A percentile compares a stretch with the other conserved stretches of the same genome.
Evolutionary conservation across 306 rosid genomes (phyloP).

Genomic region (Prunus kanzakura): DNA sequence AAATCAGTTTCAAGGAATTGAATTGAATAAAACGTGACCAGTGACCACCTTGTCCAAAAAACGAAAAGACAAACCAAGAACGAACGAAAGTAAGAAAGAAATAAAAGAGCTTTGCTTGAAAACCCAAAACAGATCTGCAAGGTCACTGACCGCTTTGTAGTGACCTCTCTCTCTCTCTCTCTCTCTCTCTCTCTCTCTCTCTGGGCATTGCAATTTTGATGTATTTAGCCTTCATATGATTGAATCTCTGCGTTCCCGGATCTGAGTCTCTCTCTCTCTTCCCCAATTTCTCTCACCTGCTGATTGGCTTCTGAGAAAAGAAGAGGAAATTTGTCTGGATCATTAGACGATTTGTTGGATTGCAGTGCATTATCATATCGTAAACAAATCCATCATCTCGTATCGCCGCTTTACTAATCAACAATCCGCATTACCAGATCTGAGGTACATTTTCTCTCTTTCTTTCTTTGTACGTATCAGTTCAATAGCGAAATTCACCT

Average conservation of each 20-base stretch:
- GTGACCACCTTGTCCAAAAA: neutral
- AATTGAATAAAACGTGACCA: neutral
- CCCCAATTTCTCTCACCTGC: neutral
- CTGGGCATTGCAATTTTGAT: neutral
- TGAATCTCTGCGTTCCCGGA: neutral
- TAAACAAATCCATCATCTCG: neutral
- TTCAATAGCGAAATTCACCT: neutral
- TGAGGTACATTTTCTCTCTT: conserved; percentile 7
- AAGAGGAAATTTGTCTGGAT: neutral
- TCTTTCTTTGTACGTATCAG: neutral
- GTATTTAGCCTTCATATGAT: neutral
- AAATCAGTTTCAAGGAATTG: neutral
- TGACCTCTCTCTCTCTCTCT: neutral
- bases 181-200: neutral
- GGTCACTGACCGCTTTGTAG: neutral
- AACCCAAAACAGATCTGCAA: conserved; percentile 15
- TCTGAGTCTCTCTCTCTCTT: neutral
- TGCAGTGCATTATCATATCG: neutral
- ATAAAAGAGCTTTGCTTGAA: neutral
- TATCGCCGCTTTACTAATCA: neutral
- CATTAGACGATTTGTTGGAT: neutral
- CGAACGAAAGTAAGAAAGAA: neutral
- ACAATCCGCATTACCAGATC: conserved; percentile 20
- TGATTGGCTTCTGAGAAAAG: neutral
- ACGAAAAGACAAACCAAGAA: neutral